phyloP scores from a whole-genome alignment of 495 filamentous ascomycete species.

The Penicillium argentinense region DNA sequence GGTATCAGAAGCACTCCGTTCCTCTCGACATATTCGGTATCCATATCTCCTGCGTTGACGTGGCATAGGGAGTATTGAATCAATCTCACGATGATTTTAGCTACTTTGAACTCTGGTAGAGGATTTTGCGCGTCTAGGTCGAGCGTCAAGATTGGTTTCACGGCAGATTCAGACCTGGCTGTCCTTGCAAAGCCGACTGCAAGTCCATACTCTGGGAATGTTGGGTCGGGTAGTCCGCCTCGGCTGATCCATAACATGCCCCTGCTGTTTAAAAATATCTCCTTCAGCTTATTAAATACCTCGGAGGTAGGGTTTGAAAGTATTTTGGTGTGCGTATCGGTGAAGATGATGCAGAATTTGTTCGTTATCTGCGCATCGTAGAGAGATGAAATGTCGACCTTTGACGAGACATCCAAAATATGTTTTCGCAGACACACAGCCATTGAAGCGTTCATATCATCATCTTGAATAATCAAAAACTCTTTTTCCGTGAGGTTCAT shows the following conservation, averaged over 20 bases:
- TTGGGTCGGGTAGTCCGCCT: constrained; percentile 16
- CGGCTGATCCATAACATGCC: constrained; percentile 31
- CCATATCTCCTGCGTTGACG: background rate
- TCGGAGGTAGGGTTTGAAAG: constrained; percentile 4
- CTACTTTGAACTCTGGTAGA: background rate
- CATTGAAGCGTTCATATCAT: background rate
- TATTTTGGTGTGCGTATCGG: constrained; percentile 3
- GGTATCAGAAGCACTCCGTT: constrained; percentile 21
- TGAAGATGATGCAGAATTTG: constrained; percentile 28
- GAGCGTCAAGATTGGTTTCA: constrained; percentile 25
- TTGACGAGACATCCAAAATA: background rate
- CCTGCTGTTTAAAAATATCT: constrained; percentile 17
- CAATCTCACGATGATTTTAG: constrained; percentile 14
- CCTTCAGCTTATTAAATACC: constrained; percentile 19
- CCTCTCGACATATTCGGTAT: constrained; percentile 28
- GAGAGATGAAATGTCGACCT: constrained; percentile 7
- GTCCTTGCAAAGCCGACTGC: constrained; percentile 30
- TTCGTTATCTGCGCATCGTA: constrained; percentile 9
- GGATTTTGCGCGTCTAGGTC: constrained; percentile 21
- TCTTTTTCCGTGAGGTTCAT: background rate
- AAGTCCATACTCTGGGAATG: constrained; percentile 22
- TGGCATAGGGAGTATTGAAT: constrained; percentile 14
- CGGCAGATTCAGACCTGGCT: constrained; percentile 31
- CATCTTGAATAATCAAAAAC: constrained; percentile 17
- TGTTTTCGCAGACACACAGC: background rate